Base-by-base conservation (phyloP, 805 yeast species). In the Torulaspora franciscae region DNA sequence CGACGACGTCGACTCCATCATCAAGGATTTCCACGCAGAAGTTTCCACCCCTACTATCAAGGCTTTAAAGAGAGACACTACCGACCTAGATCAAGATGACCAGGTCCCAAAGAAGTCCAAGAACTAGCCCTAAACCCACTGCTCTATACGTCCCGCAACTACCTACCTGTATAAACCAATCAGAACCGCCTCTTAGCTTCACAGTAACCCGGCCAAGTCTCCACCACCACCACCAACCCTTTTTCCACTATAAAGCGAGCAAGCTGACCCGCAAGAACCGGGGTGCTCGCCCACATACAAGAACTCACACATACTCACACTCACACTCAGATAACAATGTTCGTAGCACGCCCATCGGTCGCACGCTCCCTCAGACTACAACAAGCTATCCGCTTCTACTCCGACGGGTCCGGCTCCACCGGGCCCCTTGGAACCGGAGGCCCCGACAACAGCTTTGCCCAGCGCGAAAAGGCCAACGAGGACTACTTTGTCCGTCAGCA, bases 1-100 rank as follows among this genome's bases (percentile, higher is more conserved):
- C 62, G 98, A 93, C 66, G 99, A 91, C 69, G 98, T 93, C 46
- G 99, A 91, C 70, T 87, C 96, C 27, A 89, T 91, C 60, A 91
- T 91, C 65, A 87, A 89, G 69, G 95, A 90, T 54, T 91, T 66
- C 79, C 99, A 91, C 67, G 84, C 88, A 37, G 87, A 81, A 55
- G 72, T 78, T 40, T 64, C 78, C 22, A 79, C 85, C 17, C 87
- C 86, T 43, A 57, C 55, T 44, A 51, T 77, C 34, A 40, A 42
- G 26, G 67, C 74, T 30, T 51, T 55, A 24, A 45, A 50, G 32
- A 61, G 53, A 30, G 56, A 48, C 33, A 40, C 40, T 7, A 46
- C 45, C 26, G 59, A 55, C 27, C 57, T 47, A 30, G 55, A 52
- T 28, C 59, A 62, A 26, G 53, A 53, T 32, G 56, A 51, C 32